These are phyloP conservation scores for Eutrema japonicum DNA, from an alignment of 345 rosid species.

Conservation along the genomic window DNA sequence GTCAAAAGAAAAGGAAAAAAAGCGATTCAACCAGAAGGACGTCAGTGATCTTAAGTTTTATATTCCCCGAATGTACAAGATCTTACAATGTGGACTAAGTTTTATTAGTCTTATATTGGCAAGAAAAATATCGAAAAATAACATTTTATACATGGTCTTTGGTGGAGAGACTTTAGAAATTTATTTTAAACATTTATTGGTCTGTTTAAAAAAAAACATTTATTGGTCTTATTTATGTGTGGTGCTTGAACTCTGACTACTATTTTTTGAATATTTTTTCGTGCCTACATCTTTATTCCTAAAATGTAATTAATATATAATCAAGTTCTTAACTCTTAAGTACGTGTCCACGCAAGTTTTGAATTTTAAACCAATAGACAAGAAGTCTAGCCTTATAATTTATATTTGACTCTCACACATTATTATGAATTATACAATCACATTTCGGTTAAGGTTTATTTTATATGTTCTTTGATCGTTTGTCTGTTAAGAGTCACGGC, in stretches of 20 bases:
- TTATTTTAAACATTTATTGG: constrained; percentile 8
- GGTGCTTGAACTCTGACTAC: constrained; percentile 3
- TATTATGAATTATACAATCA: too few species aligned
- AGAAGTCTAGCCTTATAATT: background rate
- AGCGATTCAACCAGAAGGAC: background rate
- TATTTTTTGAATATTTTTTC: background rate
- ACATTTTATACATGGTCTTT: constrained; percentile 2
- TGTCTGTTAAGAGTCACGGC: too few species aligned
- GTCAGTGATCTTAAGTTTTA: background rate
- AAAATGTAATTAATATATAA: background rate
- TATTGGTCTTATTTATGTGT: constrained; percentile 8
- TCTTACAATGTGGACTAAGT: background rate
- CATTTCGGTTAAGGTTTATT: too few species aligned
- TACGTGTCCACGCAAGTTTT: constrained; percentile 29
- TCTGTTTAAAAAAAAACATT: background rate
- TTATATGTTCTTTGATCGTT: too few species aligned
- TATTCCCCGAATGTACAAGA: background rate
- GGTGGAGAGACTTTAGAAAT: constrained; percentile 1
- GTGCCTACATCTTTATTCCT: background rate
- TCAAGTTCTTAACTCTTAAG: background rate
- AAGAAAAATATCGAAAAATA: background rate
- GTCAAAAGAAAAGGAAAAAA: too few species aligned
- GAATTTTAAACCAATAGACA: background rate
- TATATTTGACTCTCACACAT: too few species aligned
- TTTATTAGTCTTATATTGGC: background rate